Evolutionary conservation across 352 stramenopile species (phyloP).

Genomic region (Phytophthora pistaciae): DNA sequence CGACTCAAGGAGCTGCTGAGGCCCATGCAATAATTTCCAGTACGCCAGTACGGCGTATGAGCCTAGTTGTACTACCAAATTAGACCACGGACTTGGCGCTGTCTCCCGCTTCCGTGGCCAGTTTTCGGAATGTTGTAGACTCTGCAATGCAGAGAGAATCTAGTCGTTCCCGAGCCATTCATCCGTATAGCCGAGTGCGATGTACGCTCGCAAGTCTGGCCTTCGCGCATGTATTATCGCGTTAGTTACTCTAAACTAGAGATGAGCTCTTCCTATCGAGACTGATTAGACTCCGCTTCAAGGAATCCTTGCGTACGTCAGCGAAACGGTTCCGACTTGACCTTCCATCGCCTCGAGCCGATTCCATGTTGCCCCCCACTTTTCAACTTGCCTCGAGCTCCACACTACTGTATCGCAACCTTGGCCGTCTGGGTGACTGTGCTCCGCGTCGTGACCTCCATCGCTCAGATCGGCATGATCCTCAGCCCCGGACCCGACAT

Average conservation of each 20-base stretch:
- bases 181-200: not conserved
- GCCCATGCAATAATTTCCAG: not conserved
- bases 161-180: not conserved
- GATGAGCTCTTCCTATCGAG: conserved; percentile 30
- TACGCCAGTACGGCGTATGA: too few relatives aligned
- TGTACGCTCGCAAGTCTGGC: not conserved
- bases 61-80: too few relatives aligned
- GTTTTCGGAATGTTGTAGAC: not conserved
- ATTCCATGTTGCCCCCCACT: conserved; percentile 3
- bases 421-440: conserved; percentile 26
- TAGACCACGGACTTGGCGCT: too few relatives aligned
- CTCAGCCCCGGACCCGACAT: conserved; percentile 33
- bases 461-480: conserved; percentile 31
- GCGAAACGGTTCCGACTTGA: conserved; percentile 12
- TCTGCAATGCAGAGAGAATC: not conserved
- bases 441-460: conserved; percentile 33
- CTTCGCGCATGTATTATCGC: too few relatives aligned
- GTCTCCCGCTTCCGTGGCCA: not conserved
- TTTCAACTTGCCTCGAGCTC: conserved; percentile 18
- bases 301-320: conserved; percentile 20
- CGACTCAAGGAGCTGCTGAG: not conserved
- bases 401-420: not conserved
- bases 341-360: not conserved
- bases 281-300: conserved; percentile 20
- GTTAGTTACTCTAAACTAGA: conserved; percentile 2